A percentile compares a stretch with the other conserved stretches of the same genome.
phyloP scores from a whole-genome alignment of 805 yeast species.

The Teunomyces pallodes region DNA sequence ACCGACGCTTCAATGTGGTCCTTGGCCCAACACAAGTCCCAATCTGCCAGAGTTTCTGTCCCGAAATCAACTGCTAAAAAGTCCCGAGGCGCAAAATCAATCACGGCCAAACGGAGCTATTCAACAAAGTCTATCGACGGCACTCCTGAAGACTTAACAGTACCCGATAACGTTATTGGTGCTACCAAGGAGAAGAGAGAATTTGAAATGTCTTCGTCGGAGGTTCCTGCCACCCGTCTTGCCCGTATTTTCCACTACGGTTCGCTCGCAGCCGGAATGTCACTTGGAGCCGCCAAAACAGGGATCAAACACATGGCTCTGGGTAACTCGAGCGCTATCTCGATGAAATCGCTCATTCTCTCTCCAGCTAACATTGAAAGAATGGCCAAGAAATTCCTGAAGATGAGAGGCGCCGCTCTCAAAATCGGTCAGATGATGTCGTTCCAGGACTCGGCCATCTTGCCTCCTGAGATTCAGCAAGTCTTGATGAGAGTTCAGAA shows the following conservation, averaged over 20 bases:
- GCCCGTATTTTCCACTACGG: slow-evolving; percentile 93
- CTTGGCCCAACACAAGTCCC: slow-evolving; percentile 8
- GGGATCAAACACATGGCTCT: slow-evolving; percentile 66
- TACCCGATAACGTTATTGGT: slow-evolving; percentile 4
- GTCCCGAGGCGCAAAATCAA: not conserved
- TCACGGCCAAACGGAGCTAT: slow-evolving; percentile 2
- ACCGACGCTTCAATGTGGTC: slow-evolving; percentile 23
- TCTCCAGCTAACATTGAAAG: slow-evolving; percentile 83
- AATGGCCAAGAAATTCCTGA: slow-evolving; percentile 80
- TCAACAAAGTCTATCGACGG: slow-evolving; percentile 6
- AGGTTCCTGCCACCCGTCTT: slow-evolving; percentile 85
- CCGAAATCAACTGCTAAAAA: not conserved
- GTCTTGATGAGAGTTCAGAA: slow-evolving; percentile 84
- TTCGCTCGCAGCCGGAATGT: slow-evolving; percentile 85
- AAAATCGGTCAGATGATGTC: slow-evolving; percentile 97
- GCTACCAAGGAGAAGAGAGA: slow-evolving; percentile 1
- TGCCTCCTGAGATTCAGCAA: slow-evolving; percentile 82
- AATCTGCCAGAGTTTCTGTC: not conserved
- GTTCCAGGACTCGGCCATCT: slow-evolving; percentile 82
- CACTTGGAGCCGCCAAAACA: slow-evolving; percentile 77
- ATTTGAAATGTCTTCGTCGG: slow-evolving; percentile 40
- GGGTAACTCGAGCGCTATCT: slow-evolving; percentile 46
- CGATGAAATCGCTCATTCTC: slow-evolving; percentile 59
- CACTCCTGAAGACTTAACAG: not conserved
- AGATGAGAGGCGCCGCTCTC: slow-evolving; percentile 98